Evolutionary conservation across 768 basidiomycete genomes (phyloP).

Genomic region (Leccinum truebloodii): DNA sequence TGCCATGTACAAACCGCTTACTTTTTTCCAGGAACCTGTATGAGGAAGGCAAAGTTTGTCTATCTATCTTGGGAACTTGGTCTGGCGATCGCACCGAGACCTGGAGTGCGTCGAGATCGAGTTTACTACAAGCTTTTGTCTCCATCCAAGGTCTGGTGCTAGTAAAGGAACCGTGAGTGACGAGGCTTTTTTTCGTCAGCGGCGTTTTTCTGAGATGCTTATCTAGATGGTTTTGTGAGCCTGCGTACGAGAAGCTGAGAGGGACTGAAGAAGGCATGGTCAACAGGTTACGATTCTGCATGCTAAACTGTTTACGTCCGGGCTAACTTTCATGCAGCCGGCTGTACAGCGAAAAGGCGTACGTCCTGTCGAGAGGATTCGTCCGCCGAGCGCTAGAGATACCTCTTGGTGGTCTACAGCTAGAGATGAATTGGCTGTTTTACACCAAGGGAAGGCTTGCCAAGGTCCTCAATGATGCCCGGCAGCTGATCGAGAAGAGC

Average conservation of each 20-base stretch:
- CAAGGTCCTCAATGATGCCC: conserved; percentile 67
- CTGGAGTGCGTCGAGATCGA: conserved; percentile 84
- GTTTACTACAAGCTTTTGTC: conserved; percentile 87
- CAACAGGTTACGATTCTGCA: conserved; percentile 59
- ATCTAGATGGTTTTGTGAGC: conserved; percentile 84
- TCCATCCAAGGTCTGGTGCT: conserved; percentile 94
- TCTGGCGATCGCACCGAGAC: conserved; percentile 84
- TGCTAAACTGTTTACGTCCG: background rate
- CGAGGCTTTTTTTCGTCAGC: background rate
- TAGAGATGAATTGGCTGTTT: conserved; percentile 77
- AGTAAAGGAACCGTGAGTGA: conserved; percentile 84
- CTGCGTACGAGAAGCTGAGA: conserved; percentile 88
- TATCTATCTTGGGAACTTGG: conserved; percentile 93
- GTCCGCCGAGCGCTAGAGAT: conserved; percentile 86
- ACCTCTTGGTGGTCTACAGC: conserved; percentile 68
- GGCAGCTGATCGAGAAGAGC: conserved; percentile 69
- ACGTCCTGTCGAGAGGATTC: conserved; percentile 86
- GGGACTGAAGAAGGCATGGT: conserved; percentile 89
- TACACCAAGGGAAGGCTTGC: conserved; percentile 59
- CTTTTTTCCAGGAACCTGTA: conserved; percentile 70
- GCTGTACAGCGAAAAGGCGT: conserved; percentile 91
- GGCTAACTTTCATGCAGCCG: conserved; percentile 51
- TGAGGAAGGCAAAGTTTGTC: conserved; percentile 92
- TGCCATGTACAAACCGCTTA: background rate
- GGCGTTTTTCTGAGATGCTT: conserved; percentile 5